These are phyloP conservation scores for Tetrahymena thermophila DNA, from an alignment of 73 alveolate species.

Conservation along the genomic window DNA sequence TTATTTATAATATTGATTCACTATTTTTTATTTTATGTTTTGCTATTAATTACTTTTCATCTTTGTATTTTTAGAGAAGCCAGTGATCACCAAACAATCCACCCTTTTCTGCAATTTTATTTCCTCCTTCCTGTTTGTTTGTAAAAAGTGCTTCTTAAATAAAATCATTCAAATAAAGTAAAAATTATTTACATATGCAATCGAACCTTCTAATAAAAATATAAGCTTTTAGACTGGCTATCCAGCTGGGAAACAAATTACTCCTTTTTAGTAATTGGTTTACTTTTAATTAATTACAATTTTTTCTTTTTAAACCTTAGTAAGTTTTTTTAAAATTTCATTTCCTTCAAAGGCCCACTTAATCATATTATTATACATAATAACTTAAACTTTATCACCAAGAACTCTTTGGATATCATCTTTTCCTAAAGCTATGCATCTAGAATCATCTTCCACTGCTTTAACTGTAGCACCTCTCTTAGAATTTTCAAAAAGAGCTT, in stretches of 20 bases:
- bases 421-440: constrained; percentile 47
- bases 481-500: constrained; percentile 41
- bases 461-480: constrained; percentile 48
- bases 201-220: constrained; percentile 16
- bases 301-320: constrained; percentile 35
- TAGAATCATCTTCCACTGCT: constrained; percentile 31
- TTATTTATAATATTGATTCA: background rate
- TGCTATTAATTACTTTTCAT: background rate
- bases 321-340: constrained; percentile 7
- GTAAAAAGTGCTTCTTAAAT: background rate
- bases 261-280: constrained; percentile 17
- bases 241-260: background rate
- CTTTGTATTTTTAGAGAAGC: background rate
- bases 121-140: background rate
- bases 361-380: constrained; percentile 38
- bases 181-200: background rate
- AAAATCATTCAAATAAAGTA: background rate
- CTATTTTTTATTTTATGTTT: background rate
- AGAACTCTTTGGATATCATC: constrained; percentile 33
- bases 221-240: constrained; percentile 10
- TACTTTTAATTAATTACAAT: constrained; percentile 17
- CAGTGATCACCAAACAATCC: background rate
- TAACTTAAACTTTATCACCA: constrained; percentile 45
- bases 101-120: background rate
- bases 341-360: constrained; percentile 46